phyloP scores from a whole-genome alignment of 1,139 yeast species.

The Debaryomyces psychrophilus region DNA sequence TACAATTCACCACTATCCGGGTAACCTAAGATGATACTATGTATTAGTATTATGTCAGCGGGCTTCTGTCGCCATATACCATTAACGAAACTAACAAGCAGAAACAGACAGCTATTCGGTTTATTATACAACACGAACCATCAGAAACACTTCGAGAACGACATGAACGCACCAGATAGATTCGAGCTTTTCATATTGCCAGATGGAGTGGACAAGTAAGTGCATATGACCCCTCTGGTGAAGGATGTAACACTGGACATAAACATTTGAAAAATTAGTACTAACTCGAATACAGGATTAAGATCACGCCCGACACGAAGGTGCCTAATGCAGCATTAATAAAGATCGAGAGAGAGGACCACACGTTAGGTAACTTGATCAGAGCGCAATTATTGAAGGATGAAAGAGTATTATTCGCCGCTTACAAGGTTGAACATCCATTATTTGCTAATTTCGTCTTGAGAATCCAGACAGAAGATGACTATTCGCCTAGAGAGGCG shows the following conservation, averaged over 20 bases:
- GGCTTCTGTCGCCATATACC: background rate
- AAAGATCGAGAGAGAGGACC: slow-evolving; percentile 96
- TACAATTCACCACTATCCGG: background rate
- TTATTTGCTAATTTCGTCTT: slow-evolving; percentile 90
- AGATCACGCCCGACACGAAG: slow-evolving; percentile 89
- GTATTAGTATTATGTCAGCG: background rate
- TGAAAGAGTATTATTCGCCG: slow-evolving; percentile 87
- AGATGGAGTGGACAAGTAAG: slow-evolving; percentile 90
- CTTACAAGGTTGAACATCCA: slow-evolving; percentile 97
- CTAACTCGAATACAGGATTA: slow-evolving; percentile 47
- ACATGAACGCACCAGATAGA: slow-evolving; percentile 98
- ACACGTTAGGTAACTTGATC: slow-evolving; percentile 87
- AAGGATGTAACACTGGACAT: background rate
- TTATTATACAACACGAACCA: background rate
- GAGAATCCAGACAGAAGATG: slow-evolving; percentile 95
- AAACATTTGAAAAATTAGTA: slow-evolving; percentile 5
- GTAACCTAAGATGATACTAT: background rate
- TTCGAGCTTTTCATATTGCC: slow-evolving; percentile 94
- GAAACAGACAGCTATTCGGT: background rate
- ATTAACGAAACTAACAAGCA: background rate
- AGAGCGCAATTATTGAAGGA: slow-evolving; percentile 87
- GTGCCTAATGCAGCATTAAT: slow-evolving; percentile 94
- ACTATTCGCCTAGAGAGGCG: slow-evolving; percentile 89
- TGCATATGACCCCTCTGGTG: slow-evolving; percentile 13
- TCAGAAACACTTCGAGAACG: slow-evolving; percentile 2